Base-by-base conservation (phyloP, 83 land plant genomes). In the Picea mariana region DNA sequence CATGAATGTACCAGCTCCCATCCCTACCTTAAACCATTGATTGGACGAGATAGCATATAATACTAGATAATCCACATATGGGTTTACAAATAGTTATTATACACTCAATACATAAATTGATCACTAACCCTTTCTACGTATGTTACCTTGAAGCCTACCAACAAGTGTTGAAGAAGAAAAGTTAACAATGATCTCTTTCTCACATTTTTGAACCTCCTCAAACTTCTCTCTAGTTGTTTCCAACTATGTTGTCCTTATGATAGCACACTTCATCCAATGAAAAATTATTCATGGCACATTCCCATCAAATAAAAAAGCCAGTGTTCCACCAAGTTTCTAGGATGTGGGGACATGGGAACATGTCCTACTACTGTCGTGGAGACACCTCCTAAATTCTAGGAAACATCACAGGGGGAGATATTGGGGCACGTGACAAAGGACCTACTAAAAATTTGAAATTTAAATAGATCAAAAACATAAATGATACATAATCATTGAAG, bases 191-290 rank as follows among this genome's bases (percentile, higher is more conserved):
- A 85, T 20, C 40, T 85, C 81, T 61, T 49, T 78, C 77, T 85
- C 86, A 1, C 49, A 75, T 58, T 80, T 83, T 24, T 69, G 81
- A 47, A 59, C 60, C 49, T 85, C 87, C 18, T 82, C 64, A 78
- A 85, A 85, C 67, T 69, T 85, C 65, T 85, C 87, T 42, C 72
- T 86, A 15, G 87, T 85, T 21, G 87, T 67, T 40, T 85, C 87
- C 20, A 85, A 55, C 31, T 85, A 85, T 21, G 87, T 85, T 64
- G 87, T 85, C 18, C 85, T 83, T 31, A 85, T 85, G 66, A 85
- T 83, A 44, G 80, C 83, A 62, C 87, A 85, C 87, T 85, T 77
- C 81, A 82, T 77, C 20, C n/a, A 76, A n/a, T n/a, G n/a, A n/a
- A n/a, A n/a, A n/a, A n/a, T n/a, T n/a, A n/a, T n/a, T n/a, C n/a